These are phyloP conservation scores for Alternaria conjuncta DNA, from an alignment of 2,329 filamentous ascomycete species.

Conservation along the genomic window DNA sequence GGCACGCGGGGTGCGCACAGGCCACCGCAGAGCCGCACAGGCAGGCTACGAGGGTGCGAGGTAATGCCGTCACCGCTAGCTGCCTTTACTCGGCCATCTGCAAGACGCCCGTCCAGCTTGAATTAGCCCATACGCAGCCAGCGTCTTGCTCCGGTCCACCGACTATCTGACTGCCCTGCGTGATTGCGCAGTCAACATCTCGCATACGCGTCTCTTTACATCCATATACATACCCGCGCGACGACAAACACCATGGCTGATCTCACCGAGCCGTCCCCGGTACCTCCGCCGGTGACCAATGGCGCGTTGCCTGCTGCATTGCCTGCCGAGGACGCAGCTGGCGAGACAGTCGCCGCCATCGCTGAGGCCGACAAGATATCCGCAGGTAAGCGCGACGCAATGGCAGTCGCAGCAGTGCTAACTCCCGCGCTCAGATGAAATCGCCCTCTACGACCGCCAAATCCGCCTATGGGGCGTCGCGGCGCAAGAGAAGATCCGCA, in stretches of 20 bases:
- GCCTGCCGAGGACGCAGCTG: slow-evolving; percentile 42
- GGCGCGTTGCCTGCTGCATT: slow-evolving; percentile 37
- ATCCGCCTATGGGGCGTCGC: slow-evolving; percentile 97
- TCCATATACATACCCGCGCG: neutral
- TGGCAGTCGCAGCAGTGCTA: slow-evolving; percentile 4
- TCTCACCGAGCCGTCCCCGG: slow-evolving; percentile 8
- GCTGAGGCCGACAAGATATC: slow-evolving; percentile 51
- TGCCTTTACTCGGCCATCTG: neutral
- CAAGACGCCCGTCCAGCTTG: neutral
- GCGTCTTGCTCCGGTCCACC: neutral
- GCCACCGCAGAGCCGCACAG: neutral
- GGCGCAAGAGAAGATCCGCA: slow-evolving; percentile 88
- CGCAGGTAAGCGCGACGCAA: slow-evolving; percentile 36
- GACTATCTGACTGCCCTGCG: neutral
- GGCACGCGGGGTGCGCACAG: neutral
- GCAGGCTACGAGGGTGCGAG: neutral
- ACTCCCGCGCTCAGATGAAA: slow-evolving; percentile 71
- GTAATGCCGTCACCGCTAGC: slow-evolving; percentile 12
- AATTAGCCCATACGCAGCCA: neutral
- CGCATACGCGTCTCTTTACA: neutral
- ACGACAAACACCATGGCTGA: slow-evolving; percentile 27
- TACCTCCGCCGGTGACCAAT: slow-evolving; percentile 24
- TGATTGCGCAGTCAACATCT: neutral
- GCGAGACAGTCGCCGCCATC: slow-evolving; percentile 47
- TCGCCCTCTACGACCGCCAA: slow-evolving; percentile 95